Evolutionary conservation across 169 alveolate species (phyloP).

Genomic region (Plasmodium inui): DNA sequence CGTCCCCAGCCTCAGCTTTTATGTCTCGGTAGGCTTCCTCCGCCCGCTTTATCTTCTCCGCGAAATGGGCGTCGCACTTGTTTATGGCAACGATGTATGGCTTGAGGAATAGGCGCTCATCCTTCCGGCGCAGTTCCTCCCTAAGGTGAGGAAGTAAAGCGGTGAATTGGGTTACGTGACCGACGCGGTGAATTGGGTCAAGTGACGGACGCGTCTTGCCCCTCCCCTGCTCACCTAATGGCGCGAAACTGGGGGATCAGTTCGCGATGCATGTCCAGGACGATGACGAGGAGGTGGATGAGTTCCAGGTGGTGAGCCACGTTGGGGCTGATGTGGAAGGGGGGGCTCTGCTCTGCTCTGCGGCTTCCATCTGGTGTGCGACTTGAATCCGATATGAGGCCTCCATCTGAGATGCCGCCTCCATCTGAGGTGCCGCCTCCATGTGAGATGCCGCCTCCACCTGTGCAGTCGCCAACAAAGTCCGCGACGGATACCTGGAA

Average conservation of each 20-base stretch:
- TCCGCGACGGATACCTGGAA: slow-evolving; percentile 72
- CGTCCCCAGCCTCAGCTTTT: slow-evolving; percentile 1
- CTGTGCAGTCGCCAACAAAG: background rate
- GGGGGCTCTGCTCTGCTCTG: background rate
- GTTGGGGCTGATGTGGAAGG: slow-evolving; percentile 28
- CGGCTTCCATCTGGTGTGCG: background rate
- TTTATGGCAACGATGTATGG: slow-evolving; percentile 67
- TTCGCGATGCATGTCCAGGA: slow-evolving; percentile 19
- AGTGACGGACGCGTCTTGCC: background rate
- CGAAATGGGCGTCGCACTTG: slow-evolving; percentile 57
- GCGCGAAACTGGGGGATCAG: slow-evolving; percentile 15
- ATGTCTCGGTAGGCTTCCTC: slow-evolving; percentile 52
- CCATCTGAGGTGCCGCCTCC: background rate
- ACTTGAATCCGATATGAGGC: background rate
- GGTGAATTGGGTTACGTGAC: background rate
- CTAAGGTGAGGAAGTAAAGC: slow-evolving; percentile 9
- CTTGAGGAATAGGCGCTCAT: slow-evolving; percentile 27
- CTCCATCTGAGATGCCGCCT: background rate
- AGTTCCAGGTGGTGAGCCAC: slow-evolving; percentile 28
- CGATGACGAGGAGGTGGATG: slow-evolving; percentile 56
- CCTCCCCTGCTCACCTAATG: slow-evolving; percentile 20
- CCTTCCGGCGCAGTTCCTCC: slow-evolving; percentile 21
- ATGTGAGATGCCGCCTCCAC: background rate
- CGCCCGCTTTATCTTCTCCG: slow-evolving; percentile 48
- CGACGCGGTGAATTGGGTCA: background rate